phyloP scores from a whole-genome alignment of 164 flowering plant species.

The Annona cherimola region DNA sequence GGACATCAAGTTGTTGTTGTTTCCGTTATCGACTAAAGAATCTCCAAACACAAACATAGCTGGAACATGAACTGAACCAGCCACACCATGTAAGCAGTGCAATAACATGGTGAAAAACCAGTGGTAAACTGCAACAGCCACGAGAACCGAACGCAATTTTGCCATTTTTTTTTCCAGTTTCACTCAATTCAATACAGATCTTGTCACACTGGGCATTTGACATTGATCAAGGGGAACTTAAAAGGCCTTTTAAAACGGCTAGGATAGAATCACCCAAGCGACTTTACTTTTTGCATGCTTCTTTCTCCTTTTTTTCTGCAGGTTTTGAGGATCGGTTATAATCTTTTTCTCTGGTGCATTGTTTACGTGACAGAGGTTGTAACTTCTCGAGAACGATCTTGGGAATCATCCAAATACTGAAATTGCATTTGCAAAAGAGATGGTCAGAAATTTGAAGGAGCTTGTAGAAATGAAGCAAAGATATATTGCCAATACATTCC shows the following conservation, averaged over 20 bases:
- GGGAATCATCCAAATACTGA: too few species aligned
- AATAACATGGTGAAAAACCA: background rate
- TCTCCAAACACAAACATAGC: slow-evolving; percentile 79
- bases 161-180: background rate
- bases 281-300: too few species aligned
- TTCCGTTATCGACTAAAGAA: slow-evolving; percentile 62
- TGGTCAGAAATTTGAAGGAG: too few species aligned
- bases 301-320: background rate
- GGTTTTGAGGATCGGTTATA: background rate
- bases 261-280: background rate
- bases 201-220: background rate
- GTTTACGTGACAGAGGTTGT: too few species aligned
- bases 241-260: background rate
- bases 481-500: too few species aligned
- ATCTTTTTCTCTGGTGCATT: too few species aligned
- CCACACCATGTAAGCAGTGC: slow-evolving; percentile 1
- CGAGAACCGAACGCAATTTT: background rate
- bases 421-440: too few species aligned
- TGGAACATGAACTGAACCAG: slow-evolving; percentile 28
- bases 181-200: background rate
- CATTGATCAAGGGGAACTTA: background rate
- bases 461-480: too few species aligned
- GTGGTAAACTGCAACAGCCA: background rate
- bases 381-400: too few species aligned
- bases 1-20: slow-evolving; percentile 56